Percentiles rank a stretch among this genome's conserved stretches.
phyloP scores from a whole-genome alignment of 163 green algal genomes.

The Trebouxia gelatinosa region DNA sequence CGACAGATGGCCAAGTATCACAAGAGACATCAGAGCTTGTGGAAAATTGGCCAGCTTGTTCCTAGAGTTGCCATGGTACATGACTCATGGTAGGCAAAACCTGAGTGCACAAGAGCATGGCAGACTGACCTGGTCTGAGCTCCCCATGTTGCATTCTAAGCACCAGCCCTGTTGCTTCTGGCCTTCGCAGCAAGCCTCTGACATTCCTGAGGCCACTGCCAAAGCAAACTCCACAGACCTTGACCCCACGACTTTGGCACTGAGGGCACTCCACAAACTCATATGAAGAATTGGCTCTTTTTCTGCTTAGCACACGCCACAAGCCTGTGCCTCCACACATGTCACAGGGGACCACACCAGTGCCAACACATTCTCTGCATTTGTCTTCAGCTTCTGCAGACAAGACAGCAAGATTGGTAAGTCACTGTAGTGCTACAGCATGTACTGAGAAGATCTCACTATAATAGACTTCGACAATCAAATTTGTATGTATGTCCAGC shows the following conservation, averaged over 20 bases:
- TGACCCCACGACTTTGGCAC: conserved; percentile 89
- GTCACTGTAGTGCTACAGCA: too few relatives aligned
- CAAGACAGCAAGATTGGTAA: too few relatives aligned
- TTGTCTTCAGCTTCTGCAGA: conserved; percentile 18
- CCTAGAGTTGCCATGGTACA: conserved; percentile 5
- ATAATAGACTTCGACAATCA: too few relatives aligned
- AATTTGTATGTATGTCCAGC: too few relatives aligned
- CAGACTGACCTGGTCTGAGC: conserved; percentile 75
- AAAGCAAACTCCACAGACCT: conserved; percentile 94
- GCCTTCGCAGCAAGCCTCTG: conserved; percentile 86
- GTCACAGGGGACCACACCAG: conserved; percentile 85
- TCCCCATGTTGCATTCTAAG: conserved; percentile 93
- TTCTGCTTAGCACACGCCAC: conserved; percentile 91
- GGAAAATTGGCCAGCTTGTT: background rate
- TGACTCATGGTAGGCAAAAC: background rate
- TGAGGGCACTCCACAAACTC: conserved; percentile 98
- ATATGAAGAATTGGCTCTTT: conserved; percentile 88
- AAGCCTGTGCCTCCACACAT: conserved; percentile 98
- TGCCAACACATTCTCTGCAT: conserved; percentile 81
- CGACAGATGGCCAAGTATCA: background rate
- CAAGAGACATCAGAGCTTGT: background rate
- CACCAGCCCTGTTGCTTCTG: conserved; percentile 87
- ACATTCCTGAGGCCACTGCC: conserved; percentile 92
- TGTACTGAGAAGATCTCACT: too few relatives aligned
- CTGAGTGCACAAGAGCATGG: background rate